Evolutionary conservation across 2,329 filamentous ascomycete genomes (phyloP), one percentile per base, ranked within the genome.

Genomic region (Calonectria leucothoes): DNA sequence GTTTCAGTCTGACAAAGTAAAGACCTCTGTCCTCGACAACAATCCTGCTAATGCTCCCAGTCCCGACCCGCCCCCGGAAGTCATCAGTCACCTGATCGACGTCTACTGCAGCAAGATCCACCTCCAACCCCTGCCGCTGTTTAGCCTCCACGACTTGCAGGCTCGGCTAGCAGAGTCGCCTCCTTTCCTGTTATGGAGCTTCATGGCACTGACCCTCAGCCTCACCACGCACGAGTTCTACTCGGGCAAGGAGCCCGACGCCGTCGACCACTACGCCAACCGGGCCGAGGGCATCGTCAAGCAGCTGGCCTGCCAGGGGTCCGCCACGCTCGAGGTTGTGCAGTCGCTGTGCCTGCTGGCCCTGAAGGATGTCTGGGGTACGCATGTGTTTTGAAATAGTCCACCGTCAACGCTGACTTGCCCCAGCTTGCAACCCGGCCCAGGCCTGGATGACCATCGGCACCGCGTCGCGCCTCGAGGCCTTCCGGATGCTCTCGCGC

Each of bases 21-120:
- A 39, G 25, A 25, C 8, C 55, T n/a, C n/a, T n/a, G n/a, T n/a
- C n/a, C n/a, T n/a, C n/a, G n/a, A n/a, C n/a, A n/a, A n/a, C n/a
- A n/a, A n/a, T n/a, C n/a, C n/a, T n/a, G n/a, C n/a, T n/a, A 11
- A 2, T 23, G 17, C 51, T 23, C 14, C 10, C 55, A 61, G 55
- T 33, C 35, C 55, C 3, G n/a, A 61, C 12, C 55, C 55, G 14
- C 55, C 55, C 25, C 35, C 35, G 3, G 55, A 61, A 39, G 55
- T 61, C 33, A 6, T 61, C 55, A 39, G 55, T 61, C 55, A 61
- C 55, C 55, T 61, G 55, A 61, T 61, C 55, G 55, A 61, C 20
- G 35, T 61, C 6, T 61, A 61, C 55, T 61, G 55, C 55, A 39
- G 33, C 6, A 61, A 61, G 55, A 61, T 61, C 55, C 55, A 61